A percentile compares a stretch with the other conserved stretches of the same genome.
These are phyloP conservation scores for Mrakia hoshinonis DNA, from an alignment of 768 basidiomycete species.

Conservation along the genomic window DNA sequence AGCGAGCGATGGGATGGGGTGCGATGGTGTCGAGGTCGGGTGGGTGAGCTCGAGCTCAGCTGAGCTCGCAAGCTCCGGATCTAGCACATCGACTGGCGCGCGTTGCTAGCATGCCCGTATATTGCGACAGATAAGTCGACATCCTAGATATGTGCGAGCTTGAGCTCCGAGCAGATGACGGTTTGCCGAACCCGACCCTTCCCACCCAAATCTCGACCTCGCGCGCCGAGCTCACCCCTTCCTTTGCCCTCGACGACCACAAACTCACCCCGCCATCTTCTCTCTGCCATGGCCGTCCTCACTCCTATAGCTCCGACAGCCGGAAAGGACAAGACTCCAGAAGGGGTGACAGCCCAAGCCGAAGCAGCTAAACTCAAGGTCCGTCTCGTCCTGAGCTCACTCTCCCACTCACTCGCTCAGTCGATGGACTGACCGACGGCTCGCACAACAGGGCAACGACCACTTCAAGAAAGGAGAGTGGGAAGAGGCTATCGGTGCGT, in stretches of 20 bases:
- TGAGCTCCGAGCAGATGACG: too few species aligned
- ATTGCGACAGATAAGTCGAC: too few species aligned
- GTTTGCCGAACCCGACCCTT: too few species aligned
- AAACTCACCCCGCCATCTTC: neutral
- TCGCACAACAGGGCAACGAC: constrained; percentile 12
- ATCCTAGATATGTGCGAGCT: too few species aligned
- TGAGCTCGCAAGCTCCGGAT: too few species aligned
- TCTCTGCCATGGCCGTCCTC: neutral
- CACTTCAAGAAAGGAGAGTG: constrained; percentile 22
- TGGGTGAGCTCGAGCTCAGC: too few species aligned
- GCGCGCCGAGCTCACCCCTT: neutral
- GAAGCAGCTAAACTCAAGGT: constrained; percentile 22
- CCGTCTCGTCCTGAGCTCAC: neutral
- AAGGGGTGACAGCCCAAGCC: neutral
- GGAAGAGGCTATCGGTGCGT: constrained; percentile 23
- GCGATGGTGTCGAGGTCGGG: too few species aligned
- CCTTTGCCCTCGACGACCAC: neutral
- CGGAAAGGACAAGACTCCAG: too few species aligned
- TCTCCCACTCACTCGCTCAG: neutral
- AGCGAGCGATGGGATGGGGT: too few species aligned
- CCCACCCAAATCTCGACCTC: too few species aligned
- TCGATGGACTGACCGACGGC: neutral
- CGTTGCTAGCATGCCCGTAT: too few species aligned
- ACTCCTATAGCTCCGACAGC: neutral
- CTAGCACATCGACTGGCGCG: too few species aligned